These are phyloP conservation scores for Amanita molliuscula DNA, from an alignment of 768 basidiomycete species.

Conservation along the genomic window DNA sequence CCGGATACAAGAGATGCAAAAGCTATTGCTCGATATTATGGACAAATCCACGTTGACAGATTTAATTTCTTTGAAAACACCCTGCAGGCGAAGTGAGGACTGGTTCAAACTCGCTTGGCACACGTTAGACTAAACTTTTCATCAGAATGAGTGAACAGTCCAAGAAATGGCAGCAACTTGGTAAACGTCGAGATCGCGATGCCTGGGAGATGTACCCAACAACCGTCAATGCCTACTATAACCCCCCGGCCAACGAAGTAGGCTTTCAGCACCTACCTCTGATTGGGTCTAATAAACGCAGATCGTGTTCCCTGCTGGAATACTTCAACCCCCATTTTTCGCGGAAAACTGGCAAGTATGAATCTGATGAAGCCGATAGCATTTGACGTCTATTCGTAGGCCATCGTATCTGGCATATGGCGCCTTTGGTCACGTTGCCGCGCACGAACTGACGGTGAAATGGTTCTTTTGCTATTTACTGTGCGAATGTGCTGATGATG, in stretches of 20 bases:
- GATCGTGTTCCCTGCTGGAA: constrained; percentile 96
- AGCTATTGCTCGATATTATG: constrained; percentile 70
- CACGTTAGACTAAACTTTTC: not conserved
- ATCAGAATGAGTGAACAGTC: constrained; percentile 46
- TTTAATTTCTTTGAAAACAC: constrained; percentile 82
- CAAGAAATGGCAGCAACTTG: constrained; percentile 70
- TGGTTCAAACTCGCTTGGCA: not conserved
- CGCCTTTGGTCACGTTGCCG: constrained; percentile 85
- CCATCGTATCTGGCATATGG: constrained; percentile 87
- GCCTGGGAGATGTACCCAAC: constrained; percentile 86
- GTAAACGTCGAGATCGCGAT: constrained; percentile 52
- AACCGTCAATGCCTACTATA: constrained; percentile 83
- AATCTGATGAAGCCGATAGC: not conserved
- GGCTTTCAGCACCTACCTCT: constrained; percentile 1
- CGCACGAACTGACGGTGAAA: constrained; percentile 83
- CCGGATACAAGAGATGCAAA: constrained; percentile 69
- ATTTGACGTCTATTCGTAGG: constrained; percentile 29
- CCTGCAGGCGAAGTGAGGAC: constrained; percentile 43
- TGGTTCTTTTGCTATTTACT: not conserved
- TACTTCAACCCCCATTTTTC: constrained; percentile 90
- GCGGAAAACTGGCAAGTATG: constrained; percentile 46
- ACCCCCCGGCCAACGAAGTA: constrained; percentile 82
- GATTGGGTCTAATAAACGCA: constrained; percentile 15
- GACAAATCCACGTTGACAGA: constrained; percentile 49
- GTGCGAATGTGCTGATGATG: not conserved